phyloP scores from a whole-genome alignment of 1,139 yeast genomes.

The Geotrichum klebahnii region DNA sequence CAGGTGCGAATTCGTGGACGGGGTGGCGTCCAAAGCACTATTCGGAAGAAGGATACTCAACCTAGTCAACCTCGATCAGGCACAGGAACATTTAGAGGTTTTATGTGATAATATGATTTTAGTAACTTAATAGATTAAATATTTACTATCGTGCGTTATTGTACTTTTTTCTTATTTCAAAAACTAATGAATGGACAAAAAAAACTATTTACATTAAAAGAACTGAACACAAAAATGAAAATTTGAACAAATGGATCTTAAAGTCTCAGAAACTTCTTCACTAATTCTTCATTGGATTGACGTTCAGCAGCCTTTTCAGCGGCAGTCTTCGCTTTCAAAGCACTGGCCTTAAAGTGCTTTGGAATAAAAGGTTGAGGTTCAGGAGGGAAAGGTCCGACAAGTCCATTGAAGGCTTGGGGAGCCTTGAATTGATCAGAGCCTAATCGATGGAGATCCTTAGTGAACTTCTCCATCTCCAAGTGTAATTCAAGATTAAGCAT shows the following conservation, averaged over 20 bases:
- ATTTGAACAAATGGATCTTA: background rate
- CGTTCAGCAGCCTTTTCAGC: conserved; percentile 27
- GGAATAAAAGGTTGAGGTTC: conserved; percentile 69
- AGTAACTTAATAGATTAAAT: too few relatives aligned
- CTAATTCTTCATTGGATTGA: conserved; percentile 27
- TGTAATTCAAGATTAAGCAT: conserved; percentile 30
- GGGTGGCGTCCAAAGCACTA: conserved; percentile 37
- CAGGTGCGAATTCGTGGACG: conserved; percentile 31
- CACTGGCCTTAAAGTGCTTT: conserved; percentile 45
- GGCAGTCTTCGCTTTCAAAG: conserved; percentile 42
- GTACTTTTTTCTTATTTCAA: too few relatives aligned
- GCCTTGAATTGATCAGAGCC: conserved; percentile 74
- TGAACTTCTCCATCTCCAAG: conserved; percentile 34
- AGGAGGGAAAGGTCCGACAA: conserved; percentile 64
- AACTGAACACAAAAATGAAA: background rate
- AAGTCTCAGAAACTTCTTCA: conserved; percentile 24
- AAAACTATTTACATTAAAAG: conserved; percentile 13
- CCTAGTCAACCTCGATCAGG: conserved; percentile 4
- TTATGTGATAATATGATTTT: too few relatives aligned
- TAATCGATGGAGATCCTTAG: conserved; percentile 36
- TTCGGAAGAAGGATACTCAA: conserved; percentile 17
- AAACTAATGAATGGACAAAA: background rate
- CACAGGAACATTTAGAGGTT: conserved; percentile 7
- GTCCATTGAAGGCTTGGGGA: conserved; percentile 70
- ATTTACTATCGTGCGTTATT: too few relatives aligned